These are phyloP conservation scores for Jaapia argillacea DNA, from an alignment of 768 basidiomycete species.

Conservation along the genomic window DNA sequence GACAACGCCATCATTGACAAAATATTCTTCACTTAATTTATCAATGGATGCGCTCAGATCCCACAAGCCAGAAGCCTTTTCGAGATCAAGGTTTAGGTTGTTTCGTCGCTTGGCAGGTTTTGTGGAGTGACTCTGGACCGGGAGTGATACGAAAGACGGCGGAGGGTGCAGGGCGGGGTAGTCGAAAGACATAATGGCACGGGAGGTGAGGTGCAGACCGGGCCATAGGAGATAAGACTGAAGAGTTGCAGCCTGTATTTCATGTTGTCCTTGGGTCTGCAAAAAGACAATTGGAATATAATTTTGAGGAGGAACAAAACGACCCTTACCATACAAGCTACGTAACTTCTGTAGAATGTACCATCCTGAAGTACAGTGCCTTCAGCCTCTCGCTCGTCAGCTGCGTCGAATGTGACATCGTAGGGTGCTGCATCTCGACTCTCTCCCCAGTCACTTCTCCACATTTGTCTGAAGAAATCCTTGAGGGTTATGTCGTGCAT, in stretches of 20 bases:
- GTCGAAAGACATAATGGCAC: constrained; percentile 27
- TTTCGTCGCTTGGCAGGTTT: neutral
- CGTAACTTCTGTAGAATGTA: constrained; percentile 35
- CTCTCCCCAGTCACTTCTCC: constrained; percentile 40
- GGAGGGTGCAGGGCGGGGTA: constrained; percentile 24
- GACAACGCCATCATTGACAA: constrained; percentile 39
- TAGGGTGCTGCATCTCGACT: constrained; percentile 35
- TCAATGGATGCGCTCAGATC: constrained; percentile 1
- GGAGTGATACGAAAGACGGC: constrained; percentile 23
- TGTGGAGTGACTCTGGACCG: neutral
- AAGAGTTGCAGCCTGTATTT: constrained; percentile 1
- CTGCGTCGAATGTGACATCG: constrained; percentile 36
- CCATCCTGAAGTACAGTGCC: constrained; percentile 3
- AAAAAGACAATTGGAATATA: neutral
- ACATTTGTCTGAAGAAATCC: constrained; percentile 26
- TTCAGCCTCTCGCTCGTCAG: constrained; percentile 28
- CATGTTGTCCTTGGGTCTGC: neutral
- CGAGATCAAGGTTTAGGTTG: too few species aligned
- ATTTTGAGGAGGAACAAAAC: neutral
- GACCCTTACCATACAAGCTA: constrained; percentile 24
- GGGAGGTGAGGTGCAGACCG: constrained; percentile 19
- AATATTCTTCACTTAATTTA: constrained; percentile 20
- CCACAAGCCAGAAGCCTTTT: too few species aligned
- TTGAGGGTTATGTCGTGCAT: constrained; percentile 25
- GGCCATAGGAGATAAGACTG: constrained; percentile 4